These are phyloP conservation scores for Botrytis elliptica DNA, from an alignment of 2,329 filamentous ascomycete species.

Conservation along the genomic window DNA sequence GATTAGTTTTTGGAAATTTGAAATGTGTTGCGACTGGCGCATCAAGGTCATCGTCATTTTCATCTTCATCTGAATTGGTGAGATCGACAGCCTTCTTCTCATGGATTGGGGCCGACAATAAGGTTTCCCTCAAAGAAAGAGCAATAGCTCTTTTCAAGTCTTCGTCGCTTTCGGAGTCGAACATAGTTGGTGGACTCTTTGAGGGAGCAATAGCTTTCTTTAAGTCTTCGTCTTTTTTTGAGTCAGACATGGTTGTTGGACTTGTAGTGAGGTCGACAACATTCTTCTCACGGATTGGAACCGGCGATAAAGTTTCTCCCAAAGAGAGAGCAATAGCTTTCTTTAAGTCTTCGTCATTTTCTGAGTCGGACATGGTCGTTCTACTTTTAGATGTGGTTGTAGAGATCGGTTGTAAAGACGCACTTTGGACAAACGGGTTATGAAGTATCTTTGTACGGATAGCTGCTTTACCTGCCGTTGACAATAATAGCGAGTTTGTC, in stretches of 20 bases:
- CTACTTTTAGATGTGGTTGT: not conserved
- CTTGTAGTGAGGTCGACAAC: not conserved
- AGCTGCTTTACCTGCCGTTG: not conserved
- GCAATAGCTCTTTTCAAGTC: constrained; percentile 61
- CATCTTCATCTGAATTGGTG: constrained; percentile 38
- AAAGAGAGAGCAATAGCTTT: constrained; percentile 61
- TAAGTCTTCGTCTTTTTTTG: constrained; percentile 51
- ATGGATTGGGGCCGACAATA: not conserved
- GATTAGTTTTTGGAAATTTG: not conserved
- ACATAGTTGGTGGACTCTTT: constrained; percentile 27
- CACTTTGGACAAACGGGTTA: not conserved
- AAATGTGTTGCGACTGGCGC: constrained; percentile 28
- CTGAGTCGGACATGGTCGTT: constrained; percentile 34
- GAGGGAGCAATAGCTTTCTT: constrained; percentile 60
- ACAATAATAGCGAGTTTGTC: not conserved
- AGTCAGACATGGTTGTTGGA: constrained; percentile 33
- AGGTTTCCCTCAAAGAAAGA: constrained; percentile 47
- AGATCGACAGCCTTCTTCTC: constrained; percentile 36
- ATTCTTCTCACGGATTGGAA: not conserved
- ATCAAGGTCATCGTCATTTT: constrained; percentile 38
- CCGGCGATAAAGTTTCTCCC: constrained; percentile 19
- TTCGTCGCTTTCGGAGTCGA: constrained; percentile 45
- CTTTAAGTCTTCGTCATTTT: constrained; percentile 54
- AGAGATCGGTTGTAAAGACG: not conserved
- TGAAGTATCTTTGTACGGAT: not conserved